These are phyloP conservation scores for Rhizophagus clarus DNA, from an alignment of 192 early-diverging fungal species.

Conservation along the genomic window DNA sequence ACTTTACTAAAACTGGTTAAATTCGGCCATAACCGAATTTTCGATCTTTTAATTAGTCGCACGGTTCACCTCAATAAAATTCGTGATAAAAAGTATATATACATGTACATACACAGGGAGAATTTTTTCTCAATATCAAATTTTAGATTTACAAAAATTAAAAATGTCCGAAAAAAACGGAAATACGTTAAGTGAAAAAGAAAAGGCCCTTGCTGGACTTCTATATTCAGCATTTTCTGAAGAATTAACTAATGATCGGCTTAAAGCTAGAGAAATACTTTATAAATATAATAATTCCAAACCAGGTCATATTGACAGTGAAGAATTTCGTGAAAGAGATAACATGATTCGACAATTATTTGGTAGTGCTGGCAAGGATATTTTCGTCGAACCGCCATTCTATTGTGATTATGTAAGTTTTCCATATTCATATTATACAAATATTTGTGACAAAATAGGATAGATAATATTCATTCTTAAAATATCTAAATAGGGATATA, in stretches of 20 bases:
- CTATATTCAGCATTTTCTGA: not conserved
- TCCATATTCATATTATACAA: constrained; percentile 18
- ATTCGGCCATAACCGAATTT: too few relatives aligned
- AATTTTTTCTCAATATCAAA: too few relatives aligned
- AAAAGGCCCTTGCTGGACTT: constrained; percentile 20
- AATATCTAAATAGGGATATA: constrained; percentile 54
- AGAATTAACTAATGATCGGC: constrained; percentile 13
- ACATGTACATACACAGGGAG: too few relatives aligned
- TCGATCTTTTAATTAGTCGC: too few relatives aligned
- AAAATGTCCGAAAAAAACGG: not conserved
- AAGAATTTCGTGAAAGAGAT: not conserved
- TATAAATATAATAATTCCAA: constrained; percentile 22
- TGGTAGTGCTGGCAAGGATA: constrained; percentile 59
- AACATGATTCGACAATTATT: constrained; percentile 12
- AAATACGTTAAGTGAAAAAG: constrained; percentile 10
- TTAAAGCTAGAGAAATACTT: constrained; percentile 3
- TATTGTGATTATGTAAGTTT: constrained; percentile 68
- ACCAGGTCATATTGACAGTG: not conserved
- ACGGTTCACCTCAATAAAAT: too few relatives aligned
- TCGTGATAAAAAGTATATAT: too few relatives aligned
- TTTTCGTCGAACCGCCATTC: constrained; percentile 68
- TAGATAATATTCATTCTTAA: not conserved
- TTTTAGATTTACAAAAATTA: too few relatives aligned
- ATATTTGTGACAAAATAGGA: not conserved
- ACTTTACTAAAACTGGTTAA: too few relatives aligned